These are phyloP conservation scores for Phytophthora constricta DNA, from an alignment of 352 stramenopile genomes.

Conservation along the genomic window DNA sequence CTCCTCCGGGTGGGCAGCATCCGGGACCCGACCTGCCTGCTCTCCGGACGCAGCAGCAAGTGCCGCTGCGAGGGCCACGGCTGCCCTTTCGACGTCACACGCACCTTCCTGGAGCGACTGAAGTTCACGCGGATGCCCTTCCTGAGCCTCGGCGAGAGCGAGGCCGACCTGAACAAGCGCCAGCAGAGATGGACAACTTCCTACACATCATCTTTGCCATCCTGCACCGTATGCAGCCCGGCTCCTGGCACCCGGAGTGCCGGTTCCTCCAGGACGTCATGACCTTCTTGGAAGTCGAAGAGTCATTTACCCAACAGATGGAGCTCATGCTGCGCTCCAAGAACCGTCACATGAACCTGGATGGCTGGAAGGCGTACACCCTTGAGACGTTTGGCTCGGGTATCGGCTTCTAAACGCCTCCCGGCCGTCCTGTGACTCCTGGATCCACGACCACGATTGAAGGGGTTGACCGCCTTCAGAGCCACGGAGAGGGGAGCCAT, in stretches of 20 bases:
- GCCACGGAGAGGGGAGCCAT: constrained; percentile 11
- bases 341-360: constrained; percentile 71
- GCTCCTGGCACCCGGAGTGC: constrained; percentile 72
- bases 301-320: constrained; percentile 75
- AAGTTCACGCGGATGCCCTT: constrained; percentile 82
- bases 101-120: constrained; percentile 75
- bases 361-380: constrained; percentile 81
- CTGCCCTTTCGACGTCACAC: constrained; percentile 77
- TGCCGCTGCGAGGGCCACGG: constrained; percentile 64
- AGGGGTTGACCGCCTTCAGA: constrained; percentile 35
- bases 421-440: constrained; percentile 12
- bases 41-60: constrained; percentile 48
- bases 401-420: constrained; percentile 56
- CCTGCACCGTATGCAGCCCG: constrained; percentile 76
- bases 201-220: constrained; percentile 82
- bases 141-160: constrained; percentile 53
- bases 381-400: constrained; percentile 79
- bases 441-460: constrained; percentile 40
- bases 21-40: constrained; percentile 43
- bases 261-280: constrained; percentile 85
- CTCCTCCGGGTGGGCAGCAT: constrained; percentile 62
- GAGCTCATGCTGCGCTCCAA: constrained; percentile 70
- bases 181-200: constrained; percentile 87
- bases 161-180: constrained; percentile 59
- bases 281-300: constrained; percentile 78